Evolutionary conservation across 345 rosid species (phyloP).

Genomic region (Heritiera fomes): DNA sequence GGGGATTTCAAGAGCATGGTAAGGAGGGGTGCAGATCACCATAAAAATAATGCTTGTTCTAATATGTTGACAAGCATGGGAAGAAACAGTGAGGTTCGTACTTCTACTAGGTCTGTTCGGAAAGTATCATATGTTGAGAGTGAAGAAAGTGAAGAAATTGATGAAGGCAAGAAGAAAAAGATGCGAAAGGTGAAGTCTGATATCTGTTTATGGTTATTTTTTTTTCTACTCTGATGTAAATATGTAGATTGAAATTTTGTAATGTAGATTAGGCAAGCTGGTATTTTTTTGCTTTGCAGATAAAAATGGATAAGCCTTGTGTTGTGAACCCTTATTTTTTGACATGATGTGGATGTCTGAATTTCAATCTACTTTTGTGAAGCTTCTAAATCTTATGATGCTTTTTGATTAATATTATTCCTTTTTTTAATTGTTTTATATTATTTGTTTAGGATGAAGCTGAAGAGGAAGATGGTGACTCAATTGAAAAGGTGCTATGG

Average conservation of each 20-base stretch:
- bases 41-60: slow-evolving; percentile 59
- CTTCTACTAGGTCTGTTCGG: slow-evolving; percentile 82
- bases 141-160: slow-evolving; percentile 93
- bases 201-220: slow-evolving; percentile 8
- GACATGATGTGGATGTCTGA: not conserved
- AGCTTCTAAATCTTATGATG: not conserved
- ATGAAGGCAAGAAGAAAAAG: slow-evolving; percentile 79
- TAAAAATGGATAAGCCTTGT: not conserved
- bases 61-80: slow-evolving; percentile 38
- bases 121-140: slow-evolving; percentile 99
- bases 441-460: slow-evolving; percentile 67
- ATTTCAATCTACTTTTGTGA: not conserved
- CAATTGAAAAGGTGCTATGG: slow-evolving; percentile 94
- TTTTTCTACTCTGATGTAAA: slow-evolving; percentile 7
- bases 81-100: slow-evolving; percentile 76
- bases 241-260: not conserved
- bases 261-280: not conserved
- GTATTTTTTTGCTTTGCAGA: not conserved
- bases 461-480: slow-evolving; percentile 95
- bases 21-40: slow-evolving; percentile 58
- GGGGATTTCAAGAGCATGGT: slow-evolving; percentile 59
- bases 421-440: not conserved
- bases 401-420: not conserved
- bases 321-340: not conserved
- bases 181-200: slow-evolving; percentile 60